phyloP scores from a whole-genome alignment of 345 rosid species.

The Aegle marmelos region DNA sequence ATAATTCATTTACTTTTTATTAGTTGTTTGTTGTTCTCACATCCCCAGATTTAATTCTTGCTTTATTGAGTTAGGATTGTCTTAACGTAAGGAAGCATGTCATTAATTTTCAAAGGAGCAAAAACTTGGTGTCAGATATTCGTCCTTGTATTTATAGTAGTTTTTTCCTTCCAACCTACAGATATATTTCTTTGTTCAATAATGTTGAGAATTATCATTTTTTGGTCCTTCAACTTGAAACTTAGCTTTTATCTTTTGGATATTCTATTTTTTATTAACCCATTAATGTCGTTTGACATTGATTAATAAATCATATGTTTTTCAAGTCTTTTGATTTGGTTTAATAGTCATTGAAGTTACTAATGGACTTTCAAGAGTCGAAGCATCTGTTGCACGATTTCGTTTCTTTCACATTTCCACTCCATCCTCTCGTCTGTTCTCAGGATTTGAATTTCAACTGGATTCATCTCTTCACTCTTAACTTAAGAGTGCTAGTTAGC shows the following conservation, averaged over 20 bases:
- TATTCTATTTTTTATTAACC: neutral
- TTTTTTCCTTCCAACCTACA: neutral
- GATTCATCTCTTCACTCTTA: neutral
- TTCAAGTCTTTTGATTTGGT: neutral
- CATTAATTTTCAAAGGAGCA: neutral
- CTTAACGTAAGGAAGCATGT: neutral
- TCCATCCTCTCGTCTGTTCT: neutral
- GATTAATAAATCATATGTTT: neutral
- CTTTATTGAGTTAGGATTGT: neutral
- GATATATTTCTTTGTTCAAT: neutral
- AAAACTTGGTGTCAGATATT: neutral
- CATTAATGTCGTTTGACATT: neutral
- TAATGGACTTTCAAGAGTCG: neutral
- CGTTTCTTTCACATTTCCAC: neutral
- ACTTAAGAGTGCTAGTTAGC: neutral
- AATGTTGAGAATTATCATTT: neutral
- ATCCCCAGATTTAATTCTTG: neutral
- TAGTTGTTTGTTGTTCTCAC: neutral
- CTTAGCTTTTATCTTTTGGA: neutral
- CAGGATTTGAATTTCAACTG: neutral
- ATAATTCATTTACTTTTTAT: neutral
- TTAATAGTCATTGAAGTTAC: neutral
- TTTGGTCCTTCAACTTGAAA: neutral
- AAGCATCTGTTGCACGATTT: neutral
- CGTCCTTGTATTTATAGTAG: neutral